These are phyloP conservation scores for Thalassiosira sp. DNA, from an alignment of 352 stramenopile species.

Conservation along the genomic window DNA sequence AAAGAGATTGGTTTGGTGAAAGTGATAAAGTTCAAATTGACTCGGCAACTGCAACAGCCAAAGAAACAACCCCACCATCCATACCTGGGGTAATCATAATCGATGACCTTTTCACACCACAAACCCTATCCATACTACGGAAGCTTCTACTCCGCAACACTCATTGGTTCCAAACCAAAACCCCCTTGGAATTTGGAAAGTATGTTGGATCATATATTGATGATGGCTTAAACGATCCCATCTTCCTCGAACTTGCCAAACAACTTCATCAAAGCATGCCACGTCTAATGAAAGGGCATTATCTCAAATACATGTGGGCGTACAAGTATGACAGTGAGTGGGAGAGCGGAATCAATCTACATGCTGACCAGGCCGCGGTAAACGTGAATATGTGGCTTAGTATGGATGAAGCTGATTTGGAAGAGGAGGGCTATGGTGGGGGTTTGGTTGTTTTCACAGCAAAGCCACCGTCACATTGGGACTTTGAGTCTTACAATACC, in stretches of 20 bases:
- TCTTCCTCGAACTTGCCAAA: conserved; percentile 71
- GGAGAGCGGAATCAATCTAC: conserved; percentile 72
- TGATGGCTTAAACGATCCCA: conserved; percentile 75
- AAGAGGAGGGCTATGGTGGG: conserved; percentile 53
- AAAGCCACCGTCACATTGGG: conserved; percentile 55
- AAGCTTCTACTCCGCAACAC: conserved; percentile 61
- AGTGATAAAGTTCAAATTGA: conserved; percentile 3
- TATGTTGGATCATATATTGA: conserved; percentile 83
- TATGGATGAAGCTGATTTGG: conserved; percentile 76
- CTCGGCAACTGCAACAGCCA: conserved; percentile 5
- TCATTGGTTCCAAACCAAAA: conserved; percentile 78
- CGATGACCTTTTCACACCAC: conserved; percentile 62
- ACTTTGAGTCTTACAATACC: conserved; percentile 67
- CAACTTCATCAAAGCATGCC: conserved; percentile 71
- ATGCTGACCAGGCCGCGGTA: conserved; percentile 80
- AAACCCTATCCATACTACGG: conserved; percentile 49
- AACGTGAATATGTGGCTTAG: conserved; percentile 85
- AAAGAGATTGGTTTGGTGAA: conserved; percentile 52
- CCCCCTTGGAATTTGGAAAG: conserved; percentile 69
- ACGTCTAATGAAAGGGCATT: conserved; percentile 63
- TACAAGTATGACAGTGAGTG: conserved; percentile 81
- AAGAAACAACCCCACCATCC: not conserved
- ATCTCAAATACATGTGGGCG: conserved; percentile 74
- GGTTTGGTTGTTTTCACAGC: conserved; percentile 76
- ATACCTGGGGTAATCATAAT: conserved; percentile 58